Base-by-base conservation (phyloP, 768 basidiomycete genomes). In the Lactifluus echinatus region DNA sequence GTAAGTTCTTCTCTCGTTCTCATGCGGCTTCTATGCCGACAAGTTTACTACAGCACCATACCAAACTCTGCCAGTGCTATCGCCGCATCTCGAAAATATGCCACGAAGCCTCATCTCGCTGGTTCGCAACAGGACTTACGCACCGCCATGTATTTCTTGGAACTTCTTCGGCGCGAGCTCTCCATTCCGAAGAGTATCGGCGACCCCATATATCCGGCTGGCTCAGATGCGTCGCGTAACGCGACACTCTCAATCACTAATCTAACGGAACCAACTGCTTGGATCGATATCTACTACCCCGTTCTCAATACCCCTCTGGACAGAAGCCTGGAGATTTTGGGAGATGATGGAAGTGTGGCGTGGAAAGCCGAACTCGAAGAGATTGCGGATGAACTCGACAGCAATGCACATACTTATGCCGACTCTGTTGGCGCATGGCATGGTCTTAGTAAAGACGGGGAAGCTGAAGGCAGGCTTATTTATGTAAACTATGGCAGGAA, bases 281-380 rank as follows among this genome's bases (percentile, higher is more conserved):
- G 90, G 90, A 82, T 92, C 57, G 89, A 92, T 63, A 77, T 79
- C 36, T 96, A 98, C 70, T 95, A 87, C 70, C 93, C 94, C 2
- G 76, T 93, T 40, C 72, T 95, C 73, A 91, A 95, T 70, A 86
- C 81, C 0, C 83, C 89, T 1, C 73, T 85, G 7, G 79, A 85
- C 52, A 80, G 83, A 49, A 79, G 77, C 57, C 70, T 94, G 11
- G 78, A 85, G 47, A 81, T 93, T 21, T 70, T 89, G 43, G 79
- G 74, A 21, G 75, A 76, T 14, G 73, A 80, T 39, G 83, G 83
- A 2, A 66, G 70, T 19, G 66, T 75, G 14, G 67, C 76, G 5
- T 89, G 89, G 87, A 74, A 72, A 40, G 91, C 92, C 19, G 79
- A 87, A 62, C 73, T 96, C 1, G 76, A 80, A 60, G 89, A 91